Percentiles rank a stretch among this genome's conserved stretches.
These are phyloP conservation scores for Acacia pycnantha DNA, from an alignment of 331 rosid genomes.

Conservation along the genomic window DNA sequence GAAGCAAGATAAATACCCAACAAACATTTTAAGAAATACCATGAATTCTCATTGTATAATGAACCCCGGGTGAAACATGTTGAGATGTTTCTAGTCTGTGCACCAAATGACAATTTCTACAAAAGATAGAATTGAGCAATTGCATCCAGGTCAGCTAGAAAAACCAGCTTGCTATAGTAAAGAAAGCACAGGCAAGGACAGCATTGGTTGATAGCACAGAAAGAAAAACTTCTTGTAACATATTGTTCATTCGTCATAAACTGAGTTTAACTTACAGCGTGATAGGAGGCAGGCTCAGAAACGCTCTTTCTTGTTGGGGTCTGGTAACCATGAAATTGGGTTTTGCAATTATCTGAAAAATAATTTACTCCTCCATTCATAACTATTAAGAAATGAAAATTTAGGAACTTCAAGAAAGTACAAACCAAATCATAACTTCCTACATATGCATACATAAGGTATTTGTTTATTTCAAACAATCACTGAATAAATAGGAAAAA, in stretches of 20 bases:
- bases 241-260: conserved; percentile 20
- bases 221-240: conserved; percentile 11
- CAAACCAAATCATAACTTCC: conserved; percentile 21
- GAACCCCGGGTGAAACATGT: conserved; percentile 41
- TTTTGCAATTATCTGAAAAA: conserved; percentile 53
- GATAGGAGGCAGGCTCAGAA: conserved; percentile 37
- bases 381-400: conserved; percentile 21
- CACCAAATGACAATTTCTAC: conserved; percentile 41
- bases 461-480: not conserved
- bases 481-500: not conserved
- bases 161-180: not conserved
- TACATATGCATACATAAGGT: not conserved
- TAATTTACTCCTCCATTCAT: conserved; percentile 17
- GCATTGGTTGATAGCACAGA: not conserved
- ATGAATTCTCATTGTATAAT: conserved; percentile 36
- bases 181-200: conserved; percentile 12
- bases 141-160: conserved; percentile 12
- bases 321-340: conserved; percentile 33
- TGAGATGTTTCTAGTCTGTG: conserved; percentile 54
- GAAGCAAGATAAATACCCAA: conserved; percentile 13
- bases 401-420: conserved; percentile 18
- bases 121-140: conserved; percentile 24
- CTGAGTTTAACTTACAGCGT: conserved; percentile 47
- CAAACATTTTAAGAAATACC: conserved; percentile 39
- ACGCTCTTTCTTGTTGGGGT: conserved; percentile 41